Evolutionary conservation across 352 stramenopile genomes (phyloP), one percentile per base, ranked within the genome.

Genomic region (Blastocystis sp.): DNA sequence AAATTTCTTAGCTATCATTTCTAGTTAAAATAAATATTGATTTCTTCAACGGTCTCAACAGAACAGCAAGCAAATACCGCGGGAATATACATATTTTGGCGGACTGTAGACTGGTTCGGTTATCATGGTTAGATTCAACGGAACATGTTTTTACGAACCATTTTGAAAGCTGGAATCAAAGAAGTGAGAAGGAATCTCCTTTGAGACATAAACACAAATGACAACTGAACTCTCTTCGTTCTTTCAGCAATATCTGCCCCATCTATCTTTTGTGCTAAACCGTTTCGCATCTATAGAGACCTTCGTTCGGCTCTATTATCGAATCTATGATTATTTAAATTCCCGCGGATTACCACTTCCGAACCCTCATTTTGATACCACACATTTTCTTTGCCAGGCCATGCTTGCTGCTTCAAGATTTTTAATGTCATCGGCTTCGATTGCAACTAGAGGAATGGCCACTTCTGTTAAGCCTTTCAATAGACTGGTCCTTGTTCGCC

Each of bases 391-490:
- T 21, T 66, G 14, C n/a, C 24, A 5, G 27, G 24, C 6, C 16
- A 66, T 66, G 57, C 19, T 66, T 29, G 6, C 21, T 7, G 11
- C 6, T 66, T 5, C 57, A 9, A 32, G 7, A 0, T 7, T 73
- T 29, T 6, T 46, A 5, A 73, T 39, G 16, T 73, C 61, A 19
- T 73, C 24, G 43, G 24, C 32, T 29, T 37, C 61, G 19, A 39
- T 19, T 12, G 9, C 32, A 52, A 39, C 61, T 12, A 16, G 61
- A 39, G 61, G 12, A 24, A 73, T 73, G 61, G 61, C 61, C 24
- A 49, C 61, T 19, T 16, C 24, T 37, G 24, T 24, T 58, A 78
- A 78, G 66, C 49, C 54, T 11, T 80, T 80, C 69, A 80, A 80
- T 46, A 37, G 54, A 11, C 24, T 80, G n/a, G 69, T 80, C 9